Percentiles rank a stretch among this genome's conserved stretches.
phyloP scores from a whole-genome alignment of 108 stramenopile genomes.

The Pseudonitzschia multiseries region DNA sequence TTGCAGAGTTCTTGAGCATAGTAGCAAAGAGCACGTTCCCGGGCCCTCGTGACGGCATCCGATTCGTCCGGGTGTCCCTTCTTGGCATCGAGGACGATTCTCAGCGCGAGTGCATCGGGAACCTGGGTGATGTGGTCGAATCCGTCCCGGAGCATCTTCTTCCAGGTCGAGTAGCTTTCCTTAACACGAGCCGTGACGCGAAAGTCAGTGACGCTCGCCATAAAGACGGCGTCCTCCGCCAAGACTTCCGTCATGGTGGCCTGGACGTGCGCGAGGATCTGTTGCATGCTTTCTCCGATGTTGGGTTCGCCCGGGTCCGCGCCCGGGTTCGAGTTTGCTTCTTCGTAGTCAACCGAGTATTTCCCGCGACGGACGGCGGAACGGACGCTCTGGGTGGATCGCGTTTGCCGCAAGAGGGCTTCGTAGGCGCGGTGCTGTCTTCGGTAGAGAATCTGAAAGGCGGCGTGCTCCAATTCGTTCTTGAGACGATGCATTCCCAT shows the following conservation, averaged over 20 bases:
- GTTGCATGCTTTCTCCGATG: slow-evolving; percentile 54
- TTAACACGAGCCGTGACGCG: slow-evolving; percentile 75
- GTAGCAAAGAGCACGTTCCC: slow-evolving; percentile 79
- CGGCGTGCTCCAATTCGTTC: slow-evolving; percentile 83
- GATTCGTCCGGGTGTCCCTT: slow-evolving; percentile 52
- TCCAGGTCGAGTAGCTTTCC: slow-evolving; percentile 80
- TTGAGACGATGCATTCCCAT: slow-evolving; percentile 86
- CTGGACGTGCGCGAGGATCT: slow-evolving; percentile 57
- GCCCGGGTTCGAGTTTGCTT: too few relatives aligned
- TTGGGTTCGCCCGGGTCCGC: slow-evolving; percentile 11
- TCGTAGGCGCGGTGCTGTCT: slow-evolving; percentile 61
- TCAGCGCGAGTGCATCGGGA: slow-evolving; percentile 75
- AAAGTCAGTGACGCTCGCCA: slow-evolving; percentile 51
- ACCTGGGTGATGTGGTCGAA: slow-evolving; percentile 65
- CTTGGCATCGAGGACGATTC: slow-evolving; percentile 73
- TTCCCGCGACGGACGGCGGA: neutral
- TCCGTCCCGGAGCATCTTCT: slow-evolving; percentile 74
- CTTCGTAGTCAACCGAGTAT: neutral
- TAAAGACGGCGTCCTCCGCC: slow-evolving; percentile 59
- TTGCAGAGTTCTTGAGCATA: slow-evolving; percentile 65
- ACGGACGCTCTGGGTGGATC: slow-evolving; percentile 4
- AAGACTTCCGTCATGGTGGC: slow-evolving; percentile 57
- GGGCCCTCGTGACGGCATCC: slow-evolving; percentile 53
- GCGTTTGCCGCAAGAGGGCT: slow-evolving; percentile 37
- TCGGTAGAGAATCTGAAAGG: slow-evolving; percentile 73